Base-by-base conservation (phyloP, 768 basidiomycete genomes). In the Naganishia kalamii region DNA sequence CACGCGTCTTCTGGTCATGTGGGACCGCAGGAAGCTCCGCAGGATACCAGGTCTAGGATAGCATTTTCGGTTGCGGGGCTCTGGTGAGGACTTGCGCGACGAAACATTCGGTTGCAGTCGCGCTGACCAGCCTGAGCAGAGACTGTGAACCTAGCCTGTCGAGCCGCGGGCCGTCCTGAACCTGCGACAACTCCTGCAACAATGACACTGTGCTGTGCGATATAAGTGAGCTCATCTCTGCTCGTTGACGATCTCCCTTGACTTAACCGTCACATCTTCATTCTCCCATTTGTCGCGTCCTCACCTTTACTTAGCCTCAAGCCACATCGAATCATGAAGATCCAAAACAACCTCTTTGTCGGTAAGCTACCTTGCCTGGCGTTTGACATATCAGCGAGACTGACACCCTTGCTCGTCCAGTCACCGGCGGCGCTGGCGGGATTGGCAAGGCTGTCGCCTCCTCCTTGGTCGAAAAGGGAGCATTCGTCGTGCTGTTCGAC, bases 381-480 rank as follows among this genome's bases (percentile, higher is more conserved):
- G 17, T 8, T 4, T 27, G 11, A 21, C 12, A n/a, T 15, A 11
- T 11, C 7, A 13, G 50, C 30, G 40, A 25, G 5, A 29, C 33
- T 30, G 35, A 2, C 21, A n/a, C 13, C 51, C 19, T 27, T 70
- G 68, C 44, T 73, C 49, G 67, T 60, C 7, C 37, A 46, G 44
- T 75, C 60, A 73, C 75, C 19, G 75, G 75, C 30, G 75, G 74
- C 37, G 62, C 69, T 17, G 75, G 75, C 17, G 72, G 71, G 29
- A 71, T 76, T 32, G 75, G 75, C 19, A 67, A 67, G n/a, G 68
- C 66, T 13, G 65, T 70, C 4, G 74, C 70, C 8, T 44, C 43
- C 4, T 32, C 40, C 2, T 57, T 75, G 43, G 33, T 67, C 6
- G 57, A 57, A 6, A 47, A 66, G 43, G 74, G 74, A 3, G 74